These are phyloP conservation scores for Neofusicoccum kwambonambiense DNA, from an alignment of 2,329 filamentous ascomycete species.

Conservation along the genomic window DNA sequence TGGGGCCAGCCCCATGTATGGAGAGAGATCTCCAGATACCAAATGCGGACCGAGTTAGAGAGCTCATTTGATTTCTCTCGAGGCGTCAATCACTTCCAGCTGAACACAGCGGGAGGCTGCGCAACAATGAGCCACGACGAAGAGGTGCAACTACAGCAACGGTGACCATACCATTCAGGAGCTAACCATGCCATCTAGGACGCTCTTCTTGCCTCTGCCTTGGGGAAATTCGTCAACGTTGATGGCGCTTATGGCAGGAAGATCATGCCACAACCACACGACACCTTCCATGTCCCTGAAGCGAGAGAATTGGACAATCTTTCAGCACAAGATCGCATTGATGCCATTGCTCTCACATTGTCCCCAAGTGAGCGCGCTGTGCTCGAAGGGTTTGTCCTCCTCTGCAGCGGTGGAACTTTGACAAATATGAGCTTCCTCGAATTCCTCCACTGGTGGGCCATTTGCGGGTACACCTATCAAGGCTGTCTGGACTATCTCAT, in stretches of 20 bases:
- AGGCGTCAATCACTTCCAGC: conserved; percentile 44
- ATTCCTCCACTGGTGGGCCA: conserved; percentile 51
- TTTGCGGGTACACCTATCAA: conserved; percentile 43
- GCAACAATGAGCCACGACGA: conserved; percentile 44
- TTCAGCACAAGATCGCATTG: conserved; percentile 45
- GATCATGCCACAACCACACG: conserved; percentile 44
- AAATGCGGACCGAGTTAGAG: conserved; percentile 33
- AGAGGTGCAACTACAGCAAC: conserved; percentile 28
- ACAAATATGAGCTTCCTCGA: conserved; percentile 48
- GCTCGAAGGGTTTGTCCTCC: conserved; percentile 44
- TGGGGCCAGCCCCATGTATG: conserved; percentile 29
- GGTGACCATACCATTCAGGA: neutral
- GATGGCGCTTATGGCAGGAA: conserved; percentile 42
- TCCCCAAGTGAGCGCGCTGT: conserved; percentile 42
- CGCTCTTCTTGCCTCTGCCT: conserved; percentile 31
- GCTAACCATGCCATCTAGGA: conserved; percentile 24
- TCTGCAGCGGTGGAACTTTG: conserved; percentile 45
- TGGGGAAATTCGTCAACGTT: conserved; percentile 49
- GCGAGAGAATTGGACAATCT: conserved; percentile 29
- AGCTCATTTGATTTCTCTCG: conserved; percentile 41
- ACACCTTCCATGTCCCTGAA: conserved; percentile 22
- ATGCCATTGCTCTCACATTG: conserved; percentile 40
- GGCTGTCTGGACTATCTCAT: conserved; percentile 8
- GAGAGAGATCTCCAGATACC: conserved; percentile 47
- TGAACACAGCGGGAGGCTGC: conserved; percentile 32